These are phyloP conservation scores for Castanospermum australe DNA, from an alignment of 306 rosid genomes.

Conservation along the genomic window DNA sequence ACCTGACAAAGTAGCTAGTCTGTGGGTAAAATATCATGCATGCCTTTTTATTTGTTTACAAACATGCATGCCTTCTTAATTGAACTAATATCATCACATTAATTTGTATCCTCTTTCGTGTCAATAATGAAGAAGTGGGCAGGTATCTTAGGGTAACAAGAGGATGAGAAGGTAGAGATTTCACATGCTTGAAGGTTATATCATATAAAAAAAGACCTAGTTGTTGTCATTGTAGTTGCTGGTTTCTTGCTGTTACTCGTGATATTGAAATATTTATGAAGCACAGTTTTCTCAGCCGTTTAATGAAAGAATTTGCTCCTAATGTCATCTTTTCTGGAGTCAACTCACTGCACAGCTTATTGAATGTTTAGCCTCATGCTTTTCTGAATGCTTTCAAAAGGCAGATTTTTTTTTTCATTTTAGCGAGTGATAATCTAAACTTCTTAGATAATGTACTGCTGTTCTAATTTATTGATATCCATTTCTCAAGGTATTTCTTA, in stretches of 20 bases:
- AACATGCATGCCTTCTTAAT: background rate
- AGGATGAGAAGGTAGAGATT: background rate
- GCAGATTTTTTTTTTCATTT: background rate
- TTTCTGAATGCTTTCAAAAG: background rate
- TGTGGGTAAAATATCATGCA: background rate
- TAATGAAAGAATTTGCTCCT: background rate
- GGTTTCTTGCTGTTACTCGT: background rate
- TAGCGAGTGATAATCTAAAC: background rate
- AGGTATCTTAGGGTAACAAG: background rate
- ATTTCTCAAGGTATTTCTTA: background rate
- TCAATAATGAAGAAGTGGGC: background rate
- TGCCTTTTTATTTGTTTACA: background rate
- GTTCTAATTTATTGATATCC: background rate
- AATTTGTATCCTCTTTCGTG: background rate
- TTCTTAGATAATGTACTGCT: background rate
- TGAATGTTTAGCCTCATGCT: background rate
- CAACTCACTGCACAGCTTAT: background rate
- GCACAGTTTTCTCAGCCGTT: background rate
- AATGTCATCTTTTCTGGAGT: no score
- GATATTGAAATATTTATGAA: background rate
- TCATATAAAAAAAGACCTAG: background rate
- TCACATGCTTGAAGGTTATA: background rate
- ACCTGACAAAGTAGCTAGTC: background rate
- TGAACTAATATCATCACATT: background rate
- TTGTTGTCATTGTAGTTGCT: background rate